Percentiles rank a stretch among this genome's conserved stretches.
Evolutionary conservation across 2,329 filamentous ascomycete species (phyloP).

Genomic region (Neonectria coccinea): DNA sequence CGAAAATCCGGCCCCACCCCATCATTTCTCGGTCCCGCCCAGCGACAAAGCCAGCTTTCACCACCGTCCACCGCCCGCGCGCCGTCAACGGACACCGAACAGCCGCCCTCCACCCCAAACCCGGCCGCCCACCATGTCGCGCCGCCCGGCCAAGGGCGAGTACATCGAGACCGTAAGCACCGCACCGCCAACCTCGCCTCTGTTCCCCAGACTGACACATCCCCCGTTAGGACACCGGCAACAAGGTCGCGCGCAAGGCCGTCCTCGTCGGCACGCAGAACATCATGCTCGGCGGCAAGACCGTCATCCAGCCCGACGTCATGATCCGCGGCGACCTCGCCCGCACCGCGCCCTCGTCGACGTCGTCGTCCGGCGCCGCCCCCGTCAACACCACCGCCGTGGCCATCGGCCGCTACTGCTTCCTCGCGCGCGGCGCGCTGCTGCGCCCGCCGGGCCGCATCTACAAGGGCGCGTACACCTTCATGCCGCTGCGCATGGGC

Average conservation of each 20-base stretch:
- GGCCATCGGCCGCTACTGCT: constrained; percentile 90
- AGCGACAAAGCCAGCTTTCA: background rate
- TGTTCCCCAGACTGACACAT: constrained; percentile 18
- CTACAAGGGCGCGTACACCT: constrained; percentile 81
- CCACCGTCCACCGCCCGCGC: constrained; percentile 17
- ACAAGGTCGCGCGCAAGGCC: constrained; percentile 95
- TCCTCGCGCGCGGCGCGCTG: constrained; percentile 82
- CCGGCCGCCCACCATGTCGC: constrained; percentile 69
- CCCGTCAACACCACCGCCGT: constrained; percentile 75
- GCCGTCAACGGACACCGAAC: constrained; percentile 9
- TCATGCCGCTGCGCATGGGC: constrained; percentile 91
- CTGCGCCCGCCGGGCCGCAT: constrained; percentile 86
- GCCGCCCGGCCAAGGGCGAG: constrained; percentile 84
- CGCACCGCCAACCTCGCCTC: background rate
- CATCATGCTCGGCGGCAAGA: constrained; percentile 96
- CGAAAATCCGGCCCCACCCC: background rate
- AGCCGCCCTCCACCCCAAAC: constrained; percentile 11
- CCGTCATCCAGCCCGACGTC: constrained; percentile 94
- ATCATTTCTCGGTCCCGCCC: background rate
- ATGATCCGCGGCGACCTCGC: constrained; percentile 93
- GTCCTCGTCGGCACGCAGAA: constrained; percentile 95
- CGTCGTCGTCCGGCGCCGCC: constrained; percentile 52
- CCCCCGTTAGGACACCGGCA: constrained; percentile 83
- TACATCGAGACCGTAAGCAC: constrained; percentile 90
- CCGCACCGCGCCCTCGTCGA: constrained; percentile 63